Base-by-base conservation (phyloP, 2,329 filamentous ascomycete species). In the Talaromyces amestolkiae region DNA sequence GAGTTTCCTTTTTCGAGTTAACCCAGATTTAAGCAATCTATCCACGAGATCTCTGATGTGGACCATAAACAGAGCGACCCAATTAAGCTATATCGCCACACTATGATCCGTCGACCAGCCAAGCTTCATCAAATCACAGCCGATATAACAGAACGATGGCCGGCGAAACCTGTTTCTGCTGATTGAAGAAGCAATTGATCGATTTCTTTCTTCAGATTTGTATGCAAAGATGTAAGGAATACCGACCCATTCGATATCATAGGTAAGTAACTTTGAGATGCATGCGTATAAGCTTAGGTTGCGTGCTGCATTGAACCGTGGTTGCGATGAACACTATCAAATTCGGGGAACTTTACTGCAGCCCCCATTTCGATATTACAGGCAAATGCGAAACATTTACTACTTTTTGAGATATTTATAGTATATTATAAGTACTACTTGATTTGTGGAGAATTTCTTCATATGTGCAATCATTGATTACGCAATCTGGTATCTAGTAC, bases 401-500 rank as follows among this genome's bases (percentile, higher is more conserved):
- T 31, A 31, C 27, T 0, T 6, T 4, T 31, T 31, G 22, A 22
- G 22, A 5, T 31, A 4, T 6, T 31, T 7, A 31, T 31, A 5
- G 27, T 4, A 7, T 31, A 6, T 31, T 31, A 31, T 31, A 6
- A 4, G 1, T 8, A 31, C 27, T 31, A 31, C 27, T 31, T 7
- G 7, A 31, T 31, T 31, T 7, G 27, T 31, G 37, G 37, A 39
- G 37, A 39, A n/a, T n/a, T 41, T n/a, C 6, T 17, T 15, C 11
- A 41, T 13, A 22, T 1, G 6, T 27, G 22, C 6, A 6, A 53
- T 59, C n/a, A 45, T 59, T 59, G 56, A 59, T 45, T 59, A 33
- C 15, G 27, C 56, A 45, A 45, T 45, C 37, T 45, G 56, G 56
- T 59, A 59, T 59, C 56, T 45, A 43, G 13, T n/a, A 31, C n/a